phyloP scores from a whole-genome alignment of 176 grass and related monocot genomes.

The Zizania latifolia region DNA sequence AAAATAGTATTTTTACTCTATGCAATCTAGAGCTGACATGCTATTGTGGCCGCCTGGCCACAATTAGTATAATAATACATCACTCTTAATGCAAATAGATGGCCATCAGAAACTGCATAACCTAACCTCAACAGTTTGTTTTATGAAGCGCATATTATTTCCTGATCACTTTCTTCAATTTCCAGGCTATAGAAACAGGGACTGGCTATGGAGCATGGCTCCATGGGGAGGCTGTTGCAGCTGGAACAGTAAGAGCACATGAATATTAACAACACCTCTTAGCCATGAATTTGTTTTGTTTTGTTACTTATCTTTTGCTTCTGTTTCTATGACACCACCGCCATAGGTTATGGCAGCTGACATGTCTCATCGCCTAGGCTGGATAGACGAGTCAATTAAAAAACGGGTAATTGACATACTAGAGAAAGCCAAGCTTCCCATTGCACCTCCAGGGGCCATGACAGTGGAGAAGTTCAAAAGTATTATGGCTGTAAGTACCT shows the following conservation, averaged over 20 bases:
- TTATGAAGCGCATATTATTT: neutral
- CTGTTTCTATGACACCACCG: neutral
- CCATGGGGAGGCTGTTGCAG: constrained; percentile 86
- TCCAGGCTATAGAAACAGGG: constrained; percentile 87
- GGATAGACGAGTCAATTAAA: constrained; percentile 75
- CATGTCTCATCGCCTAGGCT: constrained; percentile 86
- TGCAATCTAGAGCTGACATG: too few relatives aligned
- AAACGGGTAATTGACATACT: constrained; percentile 62
- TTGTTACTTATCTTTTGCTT: constrained; percentile 15
- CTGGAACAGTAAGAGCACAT: constrained; percentile 58
- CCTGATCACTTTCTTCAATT: constrained; percentile 15
- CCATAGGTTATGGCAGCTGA: constrained; percentile 89
- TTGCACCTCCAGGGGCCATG: constrained; percentile 70
- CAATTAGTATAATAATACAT: neutral
- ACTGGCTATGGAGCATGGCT: constrained; percentile 85
- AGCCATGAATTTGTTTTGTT: neutral
- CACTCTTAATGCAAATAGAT: neutral
- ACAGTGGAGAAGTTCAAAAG: constrained; percentile 84
- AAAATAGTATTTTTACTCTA: too few relatives aligned
- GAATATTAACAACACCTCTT: neutral
- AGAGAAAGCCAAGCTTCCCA: constrained; percentile 70
- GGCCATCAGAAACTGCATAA: neutral
- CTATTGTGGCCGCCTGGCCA: too few relatives aligned
- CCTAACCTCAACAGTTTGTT: neutral
- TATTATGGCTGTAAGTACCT: constrained; percentile 79